Conservation (phyloP, 306 rosid genomes). For the Quercus alba region DNA sequence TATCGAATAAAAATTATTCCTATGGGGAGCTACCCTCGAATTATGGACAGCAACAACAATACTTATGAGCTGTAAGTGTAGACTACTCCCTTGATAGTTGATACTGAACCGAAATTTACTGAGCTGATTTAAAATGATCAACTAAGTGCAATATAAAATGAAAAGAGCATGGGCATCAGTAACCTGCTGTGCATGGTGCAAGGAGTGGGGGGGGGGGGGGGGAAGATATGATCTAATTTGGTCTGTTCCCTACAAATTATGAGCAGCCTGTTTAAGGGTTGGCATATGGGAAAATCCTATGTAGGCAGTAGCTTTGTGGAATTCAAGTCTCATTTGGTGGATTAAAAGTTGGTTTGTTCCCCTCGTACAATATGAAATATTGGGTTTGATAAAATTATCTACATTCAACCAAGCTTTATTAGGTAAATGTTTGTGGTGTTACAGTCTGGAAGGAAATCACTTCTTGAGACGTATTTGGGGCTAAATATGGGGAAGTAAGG, state of each 20-base stretch:
- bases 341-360: too few species aligned
- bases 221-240: conserved; percentile 14
- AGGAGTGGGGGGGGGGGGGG: not conserved
- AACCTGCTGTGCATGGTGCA: not conserved
- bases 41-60: conserved; percentile 67
- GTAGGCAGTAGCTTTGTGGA: too few species aligned
- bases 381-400: too few species aligned
- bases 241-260: conserved; percentile 4
- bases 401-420: too few species aligned
- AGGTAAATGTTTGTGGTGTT: too few species aligned
- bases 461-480: too few species aligned
- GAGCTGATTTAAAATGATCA: not conserved
- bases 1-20: conserved; percentile 91
- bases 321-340: too few species aligned
- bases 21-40: conserved; percentile 96
- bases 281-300: not conserved
- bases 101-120: not conserved
- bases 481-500: too few species aligned
- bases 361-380: too few species aligned
- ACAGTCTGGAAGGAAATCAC: too few species aligned
- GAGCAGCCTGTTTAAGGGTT: not conserved
- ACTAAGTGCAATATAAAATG: not conserved
- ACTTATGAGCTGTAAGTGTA: conserved; percentile 85
- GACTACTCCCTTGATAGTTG: not conserved
- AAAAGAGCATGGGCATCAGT: not conserved